Base-by-base conservation (phyloP, 2,329 filamentous ascomycete genomes). In the Hawksworthiomyces lignivorus region DNA sequence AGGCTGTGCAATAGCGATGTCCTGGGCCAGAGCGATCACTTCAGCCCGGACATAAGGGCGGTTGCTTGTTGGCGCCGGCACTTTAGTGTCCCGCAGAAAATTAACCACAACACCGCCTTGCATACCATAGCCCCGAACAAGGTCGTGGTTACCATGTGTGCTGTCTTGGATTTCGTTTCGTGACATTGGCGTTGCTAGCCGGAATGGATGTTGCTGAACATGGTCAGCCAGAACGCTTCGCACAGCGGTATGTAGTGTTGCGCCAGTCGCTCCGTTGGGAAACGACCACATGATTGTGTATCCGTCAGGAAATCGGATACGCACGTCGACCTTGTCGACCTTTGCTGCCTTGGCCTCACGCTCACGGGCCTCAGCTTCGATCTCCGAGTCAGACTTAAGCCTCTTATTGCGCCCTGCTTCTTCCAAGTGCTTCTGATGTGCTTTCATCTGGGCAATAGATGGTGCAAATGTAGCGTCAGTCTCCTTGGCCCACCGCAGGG, bases 261-360 rank as follows among this genome's bases (percentile, higher is more conserved):
- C 69, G 2, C 82, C 84, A 0, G 84, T 87, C 40, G 89, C 82
- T 1, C 68, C 59, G 17, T 78, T 77, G 2, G 70, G 73, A 50
- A 94, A 79, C n/a, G 71, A 73, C 64, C 82, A 82, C 39, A 87
- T 77, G 24, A 88, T 77, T 40, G 82, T 80, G 44, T 80, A 84
- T 52, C 89, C 85, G 57, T 97, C 89, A 0, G 90, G 90, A 52
- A 96, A 89, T 20, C 89, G 83, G 36, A 96, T 75, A 50, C 85
- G 87, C 49, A 97, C 72, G 21, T 78, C 73, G 24, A 94, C 75
- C 24, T 77, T 75, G 38, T 75, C 77, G 46, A 89, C 72, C 5
- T 75, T 72, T 5, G 80, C 73, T 2, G 88, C 66, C 48, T 72
- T 81, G 22, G 80, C 78, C 35, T 76, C 74, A 39, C 82, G 78